Conservation (phyloP, 306 rosid genomes). For the Clitoria ternatea region DNA sequence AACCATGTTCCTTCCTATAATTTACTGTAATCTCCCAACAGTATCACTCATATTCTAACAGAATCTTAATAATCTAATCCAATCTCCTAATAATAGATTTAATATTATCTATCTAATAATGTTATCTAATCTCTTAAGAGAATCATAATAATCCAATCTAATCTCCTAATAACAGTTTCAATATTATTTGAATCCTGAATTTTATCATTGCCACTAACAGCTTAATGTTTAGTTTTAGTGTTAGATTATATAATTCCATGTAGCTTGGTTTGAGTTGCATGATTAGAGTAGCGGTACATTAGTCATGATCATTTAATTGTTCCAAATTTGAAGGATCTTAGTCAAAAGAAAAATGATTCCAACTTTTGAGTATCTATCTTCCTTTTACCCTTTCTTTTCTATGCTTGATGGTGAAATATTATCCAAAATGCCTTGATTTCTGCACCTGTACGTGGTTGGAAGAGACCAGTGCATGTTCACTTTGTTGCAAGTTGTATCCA, state of each 20-base stretch:
- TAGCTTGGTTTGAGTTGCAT: neutral
- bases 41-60: too few relatives aligned
- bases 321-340: neutral
- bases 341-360: neutral
- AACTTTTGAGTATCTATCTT: neutral
- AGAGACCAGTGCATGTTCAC: neutral
- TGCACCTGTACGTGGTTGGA: neutral
- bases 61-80: too few relatives aligned
- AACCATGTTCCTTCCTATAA: too few relatives aligned
- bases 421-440: slow-evolving; percentile 6
- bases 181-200: too few relatives aligned
- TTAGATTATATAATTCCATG: neutral
- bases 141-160: too few relatives aligned
- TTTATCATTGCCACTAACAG: too few relatives aligned
- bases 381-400: neutral
- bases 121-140: too few relatives aligned
- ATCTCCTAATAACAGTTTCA: too few relatives aligned
- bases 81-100: too few relatives aligned
- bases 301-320: neutral
- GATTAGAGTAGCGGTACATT: neutral
- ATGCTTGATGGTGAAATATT: slow-evolving; percentile 6
- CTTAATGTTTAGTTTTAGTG: neutral
- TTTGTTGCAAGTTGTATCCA: neutral
- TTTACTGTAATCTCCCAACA: too few relatives aligned
- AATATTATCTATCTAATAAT: too few relatives aligned